phyloP scores from a whole-genome alignment of 2,329 filamentous ascomycete species.

The Arthrocladium fulminans region DNA sequence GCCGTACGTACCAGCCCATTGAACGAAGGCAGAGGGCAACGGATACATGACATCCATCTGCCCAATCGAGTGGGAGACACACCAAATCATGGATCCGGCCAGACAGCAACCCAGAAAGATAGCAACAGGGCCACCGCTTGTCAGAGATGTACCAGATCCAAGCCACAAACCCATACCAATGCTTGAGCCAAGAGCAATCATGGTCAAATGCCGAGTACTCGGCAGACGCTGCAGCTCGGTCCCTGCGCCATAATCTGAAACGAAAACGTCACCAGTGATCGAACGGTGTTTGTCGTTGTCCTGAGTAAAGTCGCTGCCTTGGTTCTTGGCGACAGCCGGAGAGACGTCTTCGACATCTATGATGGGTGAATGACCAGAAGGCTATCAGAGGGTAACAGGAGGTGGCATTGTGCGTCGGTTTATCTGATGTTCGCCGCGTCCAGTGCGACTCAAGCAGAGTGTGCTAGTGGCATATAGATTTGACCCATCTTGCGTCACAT shows the following conservation, averaged over 20 bases:
- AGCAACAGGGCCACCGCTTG: constrained; percentile 35
- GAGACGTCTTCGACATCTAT: background rate
- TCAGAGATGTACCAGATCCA: constrained; percentile 36
- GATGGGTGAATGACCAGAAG: background rate
- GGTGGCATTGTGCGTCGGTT: background rate
- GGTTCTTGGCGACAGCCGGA: background rate
- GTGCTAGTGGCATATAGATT: background rate
- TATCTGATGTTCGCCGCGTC: background rate
- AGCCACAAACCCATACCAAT: constrained; percentile 44
- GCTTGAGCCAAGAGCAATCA: constrained; percentile 32
- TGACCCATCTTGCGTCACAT: background rate
- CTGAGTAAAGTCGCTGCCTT: background rate
- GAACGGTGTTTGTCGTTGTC: background rate
- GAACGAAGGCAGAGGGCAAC: constrained; percentile 39
- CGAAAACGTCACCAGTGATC: background rate
- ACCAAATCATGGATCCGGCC: constrained; percentile 34
- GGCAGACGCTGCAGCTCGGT: constrained; percentile 32
- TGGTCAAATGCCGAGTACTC: constrained; percentile 33
- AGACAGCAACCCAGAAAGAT: constrained; percentile 40
- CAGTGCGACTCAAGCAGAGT: background rate
- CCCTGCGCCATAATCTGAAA: constrained; percentile 22
- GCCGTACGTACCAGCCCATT: constrained; percentile 30
- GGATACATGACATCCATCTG: constrained; percentile 42
- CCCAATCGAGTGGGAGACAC: constrained; percentile 39
- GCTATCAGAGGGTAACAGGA: background rate